Percentiles rank a stretch among this genome's conserved stretches.
These are phyloP conservation scores for Vitis hybrid DNA, from an alignment of 177 flowering plant species.

Conservation along the genomic window DNA sequence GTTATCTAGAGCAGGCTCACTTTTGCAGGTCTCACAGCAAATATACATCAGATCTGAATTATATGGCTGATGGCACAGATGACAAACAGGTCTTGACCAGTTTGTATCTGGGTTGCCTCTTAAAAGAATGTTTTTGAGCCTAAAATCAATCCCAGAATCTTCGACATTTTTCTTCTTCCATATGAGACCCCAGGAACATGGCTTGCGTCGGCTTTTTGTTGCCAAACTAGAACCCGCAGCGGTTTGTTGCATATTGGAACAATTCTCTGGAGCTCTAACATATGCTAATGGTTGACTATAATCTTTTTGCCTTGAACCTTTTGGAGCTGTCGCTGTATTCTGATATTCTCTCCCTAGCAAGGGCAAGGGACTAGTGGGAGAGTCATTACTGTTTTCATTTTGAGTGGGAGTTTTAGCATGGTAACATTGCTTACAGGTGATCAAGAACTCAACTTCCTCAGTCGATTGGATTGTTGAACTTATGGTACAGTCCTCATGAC, in stretches of 20 bases:
- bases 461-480: slow-evolving; percentile 36
- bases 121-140: slow-evolving; percentile 52
- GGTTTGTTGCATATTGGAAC: slow-evolving; percentile 21
- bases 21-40: slow-evolving; percentile 61
- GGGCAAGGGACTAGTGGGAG: slow-evolving; percentile 49
- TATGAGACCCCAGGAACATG: slow-evolving; percentile 58
- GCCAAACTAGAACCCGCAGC: slow-evolving; percentile 26
- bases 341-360: slow-evolving; percentile 37
- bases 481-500: slow-evolving; percentile 63
- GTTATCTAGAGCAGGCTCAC: slow-evolving; percentile 46
- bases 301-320: slow-evolving; percentile 23
- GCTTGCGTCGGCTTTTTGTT: slow-evolving; percentile 23
- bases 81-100: slow-evolving; percentile 41
- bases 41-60: slow-evolving; percentile 71
- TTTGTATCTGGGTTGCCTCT: slow-evolving; percentile 36
- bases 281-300: slow-evolving; percentile 24
- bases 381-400: slow-evolving; percentile 25
- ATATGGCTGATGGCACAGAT: slow-evolving; percentile 63
- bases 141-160: slow-evolving; percentile 52
- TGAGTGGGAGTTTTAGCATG: slow-evolving; percentile 20
- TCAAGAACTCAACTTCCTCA: slow-evolving; percentile 28
- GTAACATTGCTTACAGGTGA: slow-evolving; percentile 68
- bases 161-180: slow-evolving; percentile 64
- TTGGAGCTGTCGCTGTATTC: slow-evolving; percentile 19
- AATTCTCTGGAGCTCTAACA: slow-evolving; percentile 21